phyloP scores from a whole-genome alignment of 2,329 filamentous ascomycete species.

The Aspergillus terreus region DNA sequence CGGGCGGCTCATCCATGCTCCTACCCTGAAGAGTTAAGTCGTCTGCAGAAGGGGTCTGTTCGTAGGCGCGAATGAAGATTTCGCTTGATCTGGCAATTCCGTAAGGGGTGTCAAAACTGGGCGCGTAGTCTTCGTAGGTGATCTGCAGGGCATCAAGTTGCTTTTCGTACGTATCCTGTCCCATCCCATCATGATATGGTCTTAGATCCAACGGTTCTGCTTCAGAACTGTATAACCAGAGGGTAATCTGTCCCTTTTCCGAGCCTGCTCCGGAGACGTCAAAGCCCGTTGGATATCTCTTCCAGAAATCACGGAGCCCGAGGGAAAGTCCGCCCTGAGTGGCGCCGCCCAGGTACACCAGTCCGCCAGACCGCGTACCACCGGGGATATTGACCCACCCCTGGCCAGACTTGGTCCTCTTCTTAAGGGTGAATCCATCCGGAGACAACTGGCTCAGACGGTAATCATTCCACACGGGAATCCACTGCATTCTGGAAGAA shows the following conservation, averaged over 20 bases:
- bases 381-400: conserved; percentile 43
- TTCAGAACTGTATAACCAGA: conserved; percentile 59
- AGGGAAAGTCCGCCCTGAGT: conserved; percentile 57
- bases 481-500: conserved; percentile 51
- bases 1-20: conserved; percentile 51
- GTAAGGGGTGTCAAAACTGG: conserved; percentile 53
- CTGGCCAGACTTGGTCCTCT: conserved; percentile 49
- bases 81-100: conserved; percentile 59
- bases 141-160: conserved; percentile 60
- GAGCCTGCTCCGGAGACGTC: conserved; percentile 52
- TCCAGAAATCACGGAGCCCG: conserved; percentile 60
- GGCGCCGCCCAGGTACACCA: conserved; percentile 58
- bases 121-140: conserved; percentile 62
- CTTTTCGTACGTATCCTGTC: conserved; percentile 53
- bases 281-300: conserved; percentile 57
- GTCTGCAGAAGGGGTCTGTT: conserved; percentile 49
- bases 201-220: conserved; percentile 55
- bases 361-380: conserved; percentile 53
- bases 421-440: conserved; percentile 59
- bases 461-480: conserved; percentile 59
- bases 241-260: conserved; percentile 51
- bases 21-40: conserved; percentile 43
- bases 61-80: conserved; percentile 52
- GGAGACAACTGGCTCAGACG: conserved; percentile 55
- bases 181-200: conserved; percentile 57